Percentiles rank a stretch among this genome's conserved stretches.
Conservation (phyloP, 1,284 basidiomycete species). For the Trichosporon sp. region DNA sequence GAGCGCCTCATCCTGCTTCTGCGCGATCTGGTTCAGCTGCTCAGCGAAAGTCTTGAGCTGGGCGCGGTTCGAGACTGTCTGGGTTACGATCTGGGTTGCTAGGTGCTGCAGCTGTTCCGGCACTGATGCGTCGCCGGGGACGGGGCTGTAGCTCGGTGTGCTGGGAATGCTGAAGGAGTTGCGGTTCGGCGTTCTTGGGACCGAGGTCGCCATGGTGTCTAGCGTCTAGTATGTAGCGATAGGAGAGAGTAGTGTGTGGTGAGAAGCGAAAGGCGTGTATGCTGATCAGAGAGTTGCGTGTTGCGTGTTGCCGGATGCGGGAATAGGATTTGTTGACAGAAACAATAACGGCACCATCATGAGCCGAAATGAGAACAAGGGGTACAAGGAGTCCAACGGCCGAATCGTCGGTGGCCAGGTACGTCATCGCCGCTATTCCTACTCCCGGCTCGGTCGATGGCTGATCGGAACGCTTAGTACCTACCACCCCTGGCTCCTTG, state of each 20-base stretch:
- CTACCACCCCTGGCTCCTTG: neutral
- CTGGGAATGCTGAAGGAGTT: neutral
- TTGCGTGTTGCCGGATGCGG: neutral
- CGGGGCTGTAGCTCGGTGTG: neutral
- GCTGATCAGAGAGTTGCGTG: neutral
- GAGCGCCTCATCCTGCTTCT: slow-evolving; percentile 14
- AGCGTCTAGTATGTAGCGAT: neutral
- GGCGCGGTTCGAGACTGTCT: slow-evolving; percentile 12
- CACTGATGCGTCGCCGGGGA: neutral
- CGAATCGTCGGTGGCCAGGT: neutral
- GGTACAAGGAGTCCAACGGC: too few relatives aligned
- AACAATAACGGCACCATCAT: neutral
- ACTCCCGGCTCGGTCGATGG: neutral
- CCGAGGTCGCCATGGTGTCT: slow-evolving; percentile 11
- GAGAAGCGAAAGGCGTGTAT: slow-evolving; percentile 29
- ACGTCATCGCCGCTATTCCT: neutral
- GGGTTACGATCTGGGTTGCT: slow-evolving; percentile 8
- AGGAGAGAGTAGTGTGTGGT: neutral
- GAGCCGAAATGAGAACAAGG: slow-evolving; percentile 1
- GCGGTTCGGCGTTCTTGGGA: neutral
- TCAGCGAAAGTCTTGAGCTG: slow-evolving; percentile 2
- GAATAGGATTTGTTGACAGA: slow-evolving; percentile 13
- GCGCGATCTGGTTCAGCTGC: neutral
- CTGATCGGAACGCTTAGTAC: neutral
- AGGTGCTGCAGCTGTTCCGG: slow-evolving; percentile 16